Base-by-base conservation (phyloP, 2,329 filamentous ascomycete species). In the Trichoderma semiorbis region DNA sequence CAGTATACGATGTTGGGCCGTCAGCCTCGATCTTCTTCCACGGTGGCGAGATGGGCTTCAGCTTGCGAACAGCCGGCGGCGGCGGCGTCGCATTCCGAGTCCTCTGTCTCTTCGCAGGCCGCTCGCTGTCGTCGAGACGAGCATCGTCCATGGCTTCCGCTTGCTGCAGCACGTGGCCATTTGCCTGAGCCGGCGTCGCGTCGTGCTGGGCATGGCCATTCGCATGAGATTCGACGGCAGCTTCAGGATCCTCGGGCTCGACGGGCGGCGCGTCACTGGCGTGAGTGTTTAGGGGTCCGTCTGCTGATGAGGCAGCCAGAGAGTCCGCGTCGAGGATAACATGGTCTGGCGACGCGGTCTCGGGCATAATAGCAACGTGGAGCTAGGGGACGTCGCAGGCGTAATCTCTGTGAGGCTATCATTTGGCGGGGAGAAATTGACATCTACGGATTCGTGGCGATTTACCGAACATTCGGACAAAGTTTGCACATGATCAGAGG, bases 1-100 rank as follows among this genome's bases (percentile, higher is more conserved):
- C 89, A 60, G 92, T 88, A 79, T 97, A 95, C 0, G 93, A 92
- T 4, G 95, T 96, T 26, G 96, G 96, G 0, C 96, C 96, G 32
- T 97, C 93, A 53, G 92, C 93, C 72, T 88, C 88, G 74, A 93
- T 88, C 78, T 90, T 93, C 84, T 96, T 98, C 96, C 96, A 99
- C 26, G 96, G 96, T 75, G 96, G 96, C 74, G 95, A 98, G 73
- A 87, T 86, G 68, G 84, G 83, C 70, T 83, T 83, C 0, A 74
- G 73, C 72, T 82, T 91, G 85, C 78, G 81, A 77, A 73, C 84
- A 81, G 77, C 72, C 72, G 80, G 77, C 62, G 75, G 80, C 61
- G 75, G 80, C 39, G 85, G 84, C 28, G 83, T 86, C 74, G 80
- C 78, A 11, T 86, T 84, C 74, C 83, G 84, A 34, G 88, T 85